phyloP scores from a whole-genome alignment of 108 stramenopile genomes.

The Cyclotella atomus region DNA sequence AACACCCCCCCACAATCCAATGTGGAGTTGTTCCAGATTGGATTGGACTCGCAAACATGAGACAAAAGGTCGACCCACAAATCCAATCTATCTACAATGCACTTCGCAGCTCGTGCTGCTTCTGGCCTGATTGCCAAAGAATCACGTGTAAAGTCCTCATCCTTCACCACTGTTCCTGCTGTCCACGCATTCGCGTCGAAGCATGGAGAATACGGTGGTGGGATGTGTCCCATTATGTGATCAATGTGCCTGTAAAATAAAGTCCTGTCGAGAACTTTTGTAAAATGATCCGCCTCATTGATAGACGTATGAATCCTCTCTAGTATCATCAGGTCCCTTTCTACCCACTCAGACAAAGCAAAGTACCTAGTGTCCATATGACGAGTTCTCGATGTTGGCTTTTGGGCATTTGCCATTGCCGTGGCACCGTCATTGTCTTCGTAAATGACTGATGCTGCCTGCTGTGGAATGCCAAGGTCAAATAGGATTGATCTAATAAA shows the following conservation, averaged over 20 bases:
- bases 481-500: constrained; percentile 34
- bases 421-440: constrained; percentile 34
- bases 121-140: background rate
- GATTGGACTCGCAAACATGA: background rate
- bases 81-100: background rate
- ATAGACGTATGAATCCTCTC: background rate
- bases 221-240: background rate
- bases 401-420: constrained; percentile 15
- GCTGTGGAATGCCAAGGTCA: constrained; percentile 39
- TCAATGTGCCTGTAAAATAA: background rate
- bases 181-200: background rate
- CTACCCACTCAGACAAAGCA: constrained; percentile 16
- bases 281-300: constrained; percentile 14
- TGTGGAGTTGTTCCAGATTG: background rate
- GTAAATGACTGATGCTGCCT: constrained; percentile 17
- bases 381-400: constrained; percentile 17
- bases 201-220: background rate
- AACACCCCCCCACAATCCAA: background rate
- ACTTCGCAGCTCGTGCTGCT: background rate
- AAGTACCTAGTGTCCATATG: constrained; percentile 26
- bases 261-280: background rate
- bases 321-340: constrained; percentile 6
- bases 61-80: background rate
- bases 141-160: no score
- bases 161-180: background rate